phyloP scores from a whole-genome alignment of 2,329 filamentous ascomycete species.

The Epichloe gansuensis region DNA sequence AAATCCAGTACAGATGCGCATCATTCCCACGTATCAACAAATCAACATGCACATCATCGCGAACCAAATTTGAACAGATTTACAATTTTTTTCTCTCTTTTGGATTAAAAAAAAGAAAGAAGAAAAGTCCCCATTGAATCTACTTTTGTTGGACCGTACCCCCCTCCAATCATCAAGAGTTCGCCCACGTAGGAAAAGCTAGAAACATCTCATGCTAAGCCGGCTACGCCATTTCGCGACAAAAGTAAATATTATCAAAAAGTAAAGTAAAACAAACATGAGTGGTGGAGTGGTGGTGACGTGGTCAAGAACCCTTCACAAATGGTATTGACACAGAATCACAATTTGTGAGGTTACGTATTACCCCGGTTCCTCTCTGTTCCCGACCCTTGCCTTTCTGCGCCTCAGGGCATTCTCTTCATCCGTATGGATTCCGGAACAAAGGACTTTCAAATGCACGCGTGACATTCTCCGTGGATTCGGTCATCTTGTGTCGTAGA shows the following conservation, averaged over 20 bases:
- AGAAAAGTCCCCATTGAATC: not conserved
- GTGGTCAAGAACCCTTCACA: not conserved
- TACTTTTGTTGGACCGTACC: not conserved
- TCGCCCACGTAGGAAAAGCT: conserved; percentile 1
- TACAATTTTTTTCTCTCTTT: not conserved
- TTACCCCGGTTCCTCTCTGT: too few species aligned
- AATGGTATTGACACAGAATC: too few species aligned
- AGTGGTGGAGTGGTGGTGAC: not conserved
- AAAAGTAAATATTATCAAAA: not conserved
- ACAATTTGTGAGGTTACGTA: not conserved
- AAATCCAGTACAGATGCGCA: too few species aligned
- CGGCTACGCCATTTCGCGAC: conserved; percentile 23
- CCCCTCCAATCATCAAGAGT: not conserved
- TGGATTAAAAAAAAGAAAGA: not conserved
- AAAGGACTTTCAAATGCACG: too few species aligned
- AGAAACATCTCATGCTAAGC: conserved; percentile 21
- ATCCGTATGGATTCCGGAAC: too few species aligned
- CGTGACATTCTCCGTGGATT: too few species aligned
- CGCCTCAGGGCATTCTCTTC: too few species aligned
- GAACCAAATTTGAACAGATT: too few species aligned
- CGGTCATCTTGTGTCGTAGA: too few species aligned
- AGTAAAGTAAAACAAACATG: not conserved
- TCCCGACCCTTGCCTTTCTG: too few species aligned
- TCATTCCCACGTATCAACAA: too few species aligned
- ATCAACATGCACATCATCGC: too few species aligned